phyloP scores from a whole-genome alignment of 495 filamentous ascomycete species.

The Parmelia sp. region DNA sequence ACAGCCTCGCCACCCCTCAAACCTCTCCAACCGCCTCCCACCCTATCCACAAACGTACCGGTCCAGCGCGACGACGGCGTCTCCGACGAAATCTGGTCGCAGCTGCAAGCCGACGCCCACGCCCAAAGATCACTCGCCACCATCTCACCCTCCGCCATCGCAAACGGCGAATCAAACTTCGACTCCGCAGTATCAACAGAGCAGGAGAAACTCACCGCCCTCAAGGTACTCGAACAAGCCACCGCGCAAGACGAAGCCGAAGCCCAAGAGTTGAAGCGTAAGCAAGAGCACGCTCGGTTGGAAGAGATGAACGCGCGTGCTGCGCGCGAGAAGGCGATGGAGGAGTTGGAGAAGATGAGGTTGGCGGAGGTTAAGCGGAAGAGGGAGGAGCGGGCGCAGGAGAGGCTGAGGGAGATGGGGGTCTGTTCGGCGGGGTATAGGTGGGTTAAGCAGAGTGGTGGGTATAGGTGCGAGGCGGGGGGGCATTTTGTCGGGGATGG shows the following conservation, averaged over 20 bases:
- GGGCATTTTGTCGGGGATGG: constrained; percentile 41
- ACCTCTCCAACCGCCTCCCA: neutral
- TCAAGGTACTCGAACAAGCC: neutral
- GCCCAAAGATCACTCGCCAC: constrained; percentile 24
- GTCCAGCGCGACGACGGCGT: constrained; percentile 50
- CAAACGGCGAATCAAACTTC: neutral
- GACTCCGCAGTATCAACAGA: neutral
- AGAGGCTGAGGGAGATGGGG: constrained; percentile 45
- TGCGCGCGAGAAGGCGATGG: constrained; percentile 28
- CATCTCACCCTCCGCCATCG: neutral
- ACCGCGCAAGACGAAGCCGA: constrained; percentile 2
- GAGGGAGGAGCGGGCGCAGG: constrained; percentile 39
- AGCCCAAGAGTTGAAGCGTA: constrained; percentile 21
- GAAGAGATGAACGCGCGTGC: constrained; percentile 35
- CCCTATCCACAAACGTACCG: neutral
- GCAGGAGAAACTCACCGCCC: constrained; percentile 10
- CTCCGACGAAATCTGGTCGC: constrained; percentile 54
- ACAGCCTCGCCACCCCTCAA: neutral
- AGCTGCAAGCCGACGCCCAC: constrained; percentile 46
- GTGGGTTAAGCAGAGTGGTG: constrained; percentile 48
- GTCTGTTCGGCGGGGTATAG: constrained; percentile 43
- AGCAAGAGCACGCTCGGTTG: neutral
- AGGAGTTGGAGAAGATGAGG: constrained; percentile 25
- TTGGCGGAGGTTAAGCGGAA: constrained; percentile 24
- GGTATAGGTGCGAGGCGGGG: constrained; percentile 51